These are phyloP conservation scores for Apiosordaria backusii DNA, from an alignment of 495 filamentous ascomycete genomes.

Conservation along the genomic window DNA sequence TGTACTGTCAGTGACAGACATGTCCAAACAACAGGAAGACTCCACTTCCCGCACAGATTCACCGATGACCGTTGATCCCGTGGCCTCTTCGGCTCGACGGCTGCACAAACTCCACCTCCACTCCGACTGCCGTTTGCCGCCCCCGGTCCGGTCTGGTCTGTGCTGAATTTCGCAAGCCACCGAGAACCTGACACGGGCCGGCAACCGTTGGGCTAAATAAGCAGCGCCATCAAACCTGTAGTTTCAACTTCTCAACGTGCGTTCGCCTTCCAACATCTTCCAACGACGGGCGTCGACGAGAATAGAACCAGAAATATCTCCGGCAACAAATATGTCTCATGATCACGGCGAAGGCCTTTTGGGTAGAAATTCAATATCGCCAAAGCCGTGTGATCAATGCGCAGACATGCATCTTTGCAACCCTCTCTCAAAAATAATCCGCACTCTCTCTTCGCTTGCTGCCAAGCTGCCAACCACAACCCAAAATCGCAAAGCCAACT, in stretches of 20 bases:
- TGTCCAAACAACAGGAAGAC: too few species aligned
- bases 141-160: background rate
- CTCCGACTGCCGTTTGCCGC: background rate
- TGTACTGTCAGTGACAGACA: background rate
- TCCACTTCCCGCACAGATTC: background rate
- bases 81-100: background rate
- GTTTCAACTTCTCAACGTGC: too few species aligned
- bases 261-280: too few species aligned
- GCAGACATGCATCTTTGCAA: background rate
- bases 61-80: background rate
- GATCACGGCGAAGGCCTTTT: background rate
- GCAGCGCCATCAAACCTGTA: background rate
- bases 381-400: background rate
- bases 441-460: too few species aligned
- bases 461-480: conserved; percentile 3
- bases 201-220: background rate
- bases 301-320: background rate
- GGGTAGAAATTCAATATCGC: background rate
- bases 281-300: background rate
- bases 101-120: background rate
- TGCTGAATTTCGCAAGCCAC: background rate
- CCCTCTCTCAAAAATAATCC: too few species aligned
- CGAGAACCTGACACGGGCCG: background rate
- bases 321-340: background rate
- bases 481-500: background rate